A percentile compares a stretch with the other conserved stretches of the same genome.
phyloP scores from a whole-genome alignment of 306 rosid species.

The Acmispon strigosus region DNA sequence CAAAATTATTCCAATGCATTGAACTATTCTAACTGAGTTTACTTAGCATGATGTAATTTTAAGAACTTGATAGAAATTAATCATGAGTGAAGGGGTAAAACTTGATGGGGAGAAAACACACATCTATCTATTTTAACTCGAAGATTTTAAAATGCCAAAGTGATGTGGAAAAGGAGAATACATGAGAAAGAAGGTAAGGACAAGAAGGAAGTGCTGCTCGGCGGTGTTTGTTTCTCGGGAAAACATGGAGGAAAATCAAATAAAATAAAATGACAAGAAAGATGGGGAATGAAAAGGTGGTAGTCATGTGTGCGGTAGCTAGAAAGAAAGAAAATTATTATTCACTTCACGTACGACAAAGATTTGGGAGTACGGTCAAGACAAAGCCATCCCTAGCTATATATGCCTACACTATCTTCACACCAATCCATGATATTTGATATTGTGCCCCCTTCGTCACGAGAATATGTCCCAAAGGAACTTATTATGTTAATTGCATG shows the following conservation, averaged over 20 bases:
- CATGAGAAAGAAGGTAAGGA: constrained; percentile 35
- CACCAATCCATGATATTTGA: background rate
- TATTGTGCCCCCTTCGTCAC: constrained; percentile 1
- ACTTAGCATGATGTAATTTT: too few species aligned
- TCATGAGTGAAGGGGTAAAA: too few species aligned
- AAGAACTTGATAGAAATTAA: too few species aligned
- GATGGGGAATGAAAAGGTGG: background rate
- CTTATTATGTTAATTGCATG: too few species aligned
- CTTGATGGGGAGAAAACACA: too few species aligned
- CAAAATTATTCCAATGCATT: too few species aligned
- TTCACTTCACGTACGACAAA: constrained; percentile 46
- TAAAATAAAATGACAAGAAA: constrained; percentile 15
- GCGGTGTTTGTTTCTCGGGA: constrained; percentile 39
- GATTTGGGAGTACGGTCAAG: constrained; percentile 36
- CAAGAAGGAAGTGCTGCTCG: constrained; percentile 42
- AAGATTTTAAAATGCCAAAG: background rate
- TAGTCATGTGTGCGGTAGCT: constrained; percentile 24
- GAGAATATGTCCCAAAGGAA: constrained; percentile 14
- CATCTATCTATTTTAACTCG: too few species aligned
- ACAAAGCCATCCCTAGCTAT: constrained; percentile 4
- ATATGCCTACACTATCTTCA: background rate
- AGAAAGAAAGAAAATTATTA: constrained; percentile 15
- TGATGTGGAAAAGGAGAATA: constrained; percentile 39
- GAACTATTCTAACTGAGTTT: too few species aligned
- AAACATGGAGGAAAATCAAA: constrained; percentile 34